phyloP scores from a whole-genome alignment of 2,329 filamentous ascomycete genomes.

The Endoconidiophora polonica region DNA sequence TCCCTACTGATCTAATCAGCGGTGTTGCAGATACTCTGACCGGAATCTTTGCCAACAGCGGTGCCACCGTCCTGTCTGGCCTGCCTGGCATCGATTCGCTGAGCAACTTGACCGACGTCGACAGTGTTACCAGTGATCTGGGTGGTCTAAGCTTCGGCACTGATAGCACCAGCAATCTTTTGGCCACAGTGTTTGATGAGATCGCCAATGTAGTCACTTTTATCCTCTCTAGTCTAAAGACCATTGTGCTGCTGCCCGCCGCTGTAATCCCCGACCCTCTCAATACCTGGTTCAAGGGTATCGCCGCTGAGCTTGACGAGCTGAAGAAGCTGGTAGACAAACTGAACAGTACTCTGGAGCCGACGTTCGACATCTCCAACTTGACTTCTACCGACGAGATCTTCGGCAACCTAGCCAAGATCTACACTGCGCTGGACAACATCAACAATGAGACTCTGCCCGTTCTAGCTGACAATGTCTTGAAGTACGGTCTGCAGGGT shows the following conservation, averaged over 20 bases:
- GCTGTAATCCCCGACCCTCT: constrained; percentile 1
- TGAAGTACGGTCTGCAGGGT: constrained; percentile 5
- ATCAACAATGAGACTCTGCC: constrained; percentile 5
- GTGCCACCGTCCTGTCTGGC: background rate
- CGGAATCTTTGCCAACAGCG: background rate
- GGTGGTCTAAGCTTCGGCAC: background rate
- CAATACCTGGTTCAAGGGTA: constrained; percentile 1
- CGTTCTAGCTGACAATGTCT: background rate
- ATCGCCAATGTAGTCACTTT: constrained; percentile 5
- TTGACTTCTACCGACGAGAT: background rate
- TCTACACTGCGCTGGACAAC: background rate
- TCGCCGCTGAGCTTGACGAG: background rate
- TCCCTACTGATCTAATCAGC: background rate
- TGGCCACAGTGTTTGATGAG: background rate
- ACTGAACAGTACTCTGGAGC: background rate
- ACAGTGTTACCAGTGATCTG: background rate
- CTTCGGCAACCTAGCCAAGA: background rate
- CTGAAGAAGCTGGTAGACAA: constrained; percentile 1
- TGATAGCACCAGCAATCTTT: background rate
- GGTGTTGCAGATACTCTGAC: background rate
- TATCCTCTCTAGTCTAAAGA: background rate
- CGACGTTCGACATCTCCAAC: background rate
- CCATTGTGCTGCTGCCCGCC: background rate
- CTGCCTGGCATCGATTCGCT: constrained; percentile 3
- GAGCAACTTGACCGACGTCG: background rate